Base-by-base conservation (phyloP, 2,329 filamentous ascomycete genomes). In the Boeremia lycopersici region DNA sequence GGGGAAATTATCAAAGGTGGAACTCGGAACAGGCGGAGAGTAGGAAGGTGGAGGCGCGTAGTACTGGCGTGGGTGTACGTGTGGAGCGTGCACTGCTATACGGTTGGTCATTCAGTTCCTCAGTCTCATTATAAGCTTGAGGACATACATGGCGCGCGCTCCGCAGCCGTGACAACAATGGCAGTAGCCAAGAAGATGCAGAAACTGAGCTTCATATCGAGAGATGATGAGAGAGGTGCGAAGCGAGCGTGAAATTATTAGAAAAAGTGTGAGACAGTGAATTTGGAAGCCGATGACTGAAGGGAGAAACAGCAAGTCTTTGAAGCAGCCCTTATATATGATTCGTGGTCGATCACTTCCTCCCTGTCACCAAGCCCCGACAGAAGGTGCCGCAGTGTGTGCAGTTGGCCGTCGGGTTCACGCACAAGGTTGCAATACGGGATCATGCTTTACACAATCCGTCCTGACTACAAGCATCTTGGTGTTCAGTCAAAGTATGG, bases 171-270 rank as follows among this genome's bases (percentile, higher is more conserved):
- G n/a, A 60, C 43, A 31, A 56, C 42, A 7, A 61, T 36, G 15
- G 46, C 44, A 34, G 57, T 47, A 31, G 39, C 59, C 25, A 68
- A 11, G 11, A 55, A 35, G 11, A 67, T 31, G 38, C 39, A 63
- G 30, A 25, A 51, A 28, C n/a, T 51, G 39, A 68, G 34, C 57
- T 63, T 67, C 68, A 70, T 71, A 23, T 31, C 58, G 57, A 35
- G n/a, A 2, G 29, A 19, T 8, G 33, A 6, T 33, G 15, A 38
- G 19, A 36, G 19, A 38, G 30, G 41, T 28, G 8, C 9, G 28
- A 54, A 59, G 47, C 40, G 47, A 57, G 59, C 40, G 56, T 43
- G n/a, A 8, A 25, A 15, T 47, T 64, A n/a, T 39, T 58, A 63
- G 47, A 52, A 56, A 40, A 53, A 55, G 17, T 54, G 51, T 54